Evolutionary conservation across 768 basidiomycete genomes (phyloP), one percentile per base, ranked within the genome.

Genomic region (Coprinellus micaceus): DNA sequence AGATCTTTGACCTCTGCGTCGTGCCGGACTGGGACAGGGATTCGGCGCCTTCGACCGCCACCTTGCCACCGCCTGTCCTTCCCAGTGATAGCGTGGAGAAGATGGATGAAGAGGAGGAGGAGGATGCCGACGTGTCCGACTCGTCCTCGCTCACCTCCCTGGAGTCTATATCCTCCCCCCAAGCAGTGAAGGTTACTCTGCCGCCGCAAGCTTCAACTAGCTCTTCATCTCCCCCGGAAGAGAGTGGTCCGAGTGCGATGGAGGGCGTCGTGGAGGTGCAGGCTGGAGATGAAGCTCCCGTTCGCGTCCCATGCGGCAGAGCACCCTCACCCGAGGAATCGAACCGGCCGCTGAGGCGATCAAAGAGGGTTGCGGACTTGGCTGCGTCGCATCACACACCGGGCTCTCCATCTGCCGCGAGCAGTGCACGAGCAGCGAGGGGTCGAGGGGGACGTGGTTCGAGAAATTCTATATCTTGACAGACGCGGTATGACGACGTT

Each of bases 1-100:
- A 86, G 67, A 83, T 90, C 48, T 89, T 90, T 69, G 77, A 79
- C 46, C 69, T 89, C 24, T 89, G 86, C 58, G 72, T 79, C 29
- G 77, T 79, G 58, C 80, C 82, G 19, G 83, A 84, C 57, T 81
- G 79, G 79, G 80, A 82, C 47, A 67, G 71, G 26, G 61, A 47
- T n/a, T 44, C 19, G 21, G 29, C 36, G n/a, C 21, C 52, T 12
- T 43, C 30, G n/a, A 50, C 21, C n/a, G 48, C 30, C 50, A 37
- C 36, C 12, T 22, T 37, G 3, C 2, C 19, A 37, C 33, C 19
- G 11, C 13, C 33, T 39, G 22, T 15, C 4, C 21, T 11, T 25
- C 36, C 25, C 15, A 56, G 43, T 52, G 45, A 21, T 36, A 24
- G 44, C 11, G 53, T 48, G 41, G 45, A 55, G 29, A 44, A 50